These are phyloP conservation scores for Phyllosticta capitalensis DNA, from an alignment of 2,329 filamentous ascomycete species.

Conservation along the genomic window DNA sequence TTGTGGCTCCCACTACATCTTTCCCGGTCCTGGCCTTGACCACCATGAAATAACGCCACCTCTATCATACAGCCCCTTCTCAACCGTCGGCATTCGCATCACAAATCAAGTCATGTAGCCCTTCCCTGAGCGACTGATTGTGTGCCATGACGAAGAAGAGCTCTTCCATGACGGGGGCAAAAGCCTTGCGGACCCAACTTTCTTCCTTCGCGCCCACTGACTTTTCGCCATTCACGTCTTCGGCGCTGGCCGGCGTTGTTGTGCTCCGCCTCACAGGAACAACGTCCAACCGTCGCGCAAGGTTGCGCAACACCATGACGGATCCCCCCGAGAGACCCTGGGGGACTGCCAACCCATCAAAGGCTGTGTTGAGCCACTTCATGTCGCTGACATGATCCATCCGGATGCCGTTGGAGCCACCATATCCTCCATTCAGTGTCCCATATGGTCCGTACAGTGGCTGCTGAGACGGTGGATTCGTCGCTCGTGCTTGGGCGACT, in stretches of 20 bases:
- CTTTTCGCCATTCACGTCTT: conserved; percentile 37
- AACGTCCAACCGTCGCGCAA: conserved; percentile 44
- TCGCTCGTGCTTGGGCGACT: not conserved
- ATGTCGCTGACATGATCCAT: conserved; percentile 18
- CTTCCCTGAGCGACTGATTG: conserved; percentile 41
- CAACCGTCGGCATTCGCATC: conserved; percentile 11
- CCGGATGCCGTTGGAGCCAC: conserved; percentile 22
- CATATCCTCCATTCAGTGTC: conserved; percentile 12
- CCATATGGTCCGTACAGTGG: not conserved
- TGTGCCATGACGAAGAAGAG: conserved; percentile 62
- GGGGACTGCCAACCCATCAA: conserved; percentile 47
- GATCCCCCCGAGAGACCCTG: conserved; percentile 72
- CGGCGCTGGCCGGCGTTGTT: conserved; percentile 39
- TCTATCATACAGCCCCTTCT: conserved; percentile 7
- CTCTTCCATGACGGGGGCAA: conserved; percentile 54
- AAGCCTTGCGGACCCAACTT: conserved; percentile 58
- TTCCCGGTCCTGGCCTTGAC: not conserved
- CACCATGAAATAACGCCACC: not conserved
- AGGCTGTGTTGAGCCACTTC: conserved; percentile 36
- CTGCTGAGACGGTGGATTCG: not conserved
- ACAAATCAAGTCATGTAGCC: conserved; percentile 27
- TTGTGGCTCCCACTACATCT: not conserved
- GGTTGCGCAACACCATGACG: conserved; percentile 67
- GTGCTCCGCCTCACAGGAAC: conserved; percentile 12
- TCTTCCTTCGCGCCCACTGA: conserved; percentile 23